Percentiles rank a stretch among this genome's conserved stretches.
phyloP scores from a whole-genome alignment of 2,329 filamentous ascomycete species.

The Thyridium curvatum region DNA sequence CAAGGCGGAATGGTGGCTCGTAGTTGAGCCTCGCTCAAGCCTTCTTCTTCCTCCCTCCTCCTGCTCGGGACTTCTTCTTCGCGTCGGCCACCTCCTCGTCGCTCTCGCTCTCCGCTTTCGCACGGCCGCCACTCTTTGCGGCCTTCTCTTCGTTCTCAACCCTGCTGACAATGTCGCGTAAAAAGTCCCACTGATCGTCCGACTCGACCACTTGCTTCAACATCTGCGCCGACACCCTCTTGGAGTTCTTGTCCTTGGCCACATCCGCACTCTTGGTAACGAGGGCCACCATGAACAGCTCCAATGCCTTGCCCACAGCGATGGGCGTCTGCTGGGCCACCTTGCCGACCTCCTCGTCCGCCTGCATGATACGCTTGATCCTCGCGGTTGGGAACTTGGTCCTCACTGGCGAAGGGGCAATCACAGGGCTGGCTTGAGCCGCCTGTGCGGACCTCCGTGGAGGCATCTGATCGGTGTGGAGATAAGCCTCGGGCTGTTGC shows the following conservation, averaged over 20 bases:
- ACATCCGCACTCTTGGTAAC: slow-evolving; percentile 84
- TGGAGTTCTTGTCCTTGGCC: slow-evolving; percentile 75
- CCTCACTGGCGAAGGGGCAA: slow-evolving; percentile 67
- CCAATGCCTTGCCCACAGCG: slow-evolving; percentile 89
- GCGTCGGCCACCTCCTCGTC: slow-evolving; percentile 42
- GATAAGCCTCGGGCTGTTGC: slow-evolving; percentile 10
- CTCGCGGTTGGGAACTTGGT: slow-evolving; percentile 96
- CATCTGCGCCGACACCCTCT: slow-evolving; percentile 84
- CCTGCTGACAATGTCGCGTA: slow-evolving; percentile 83
- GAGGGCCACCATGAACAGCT: slow-evolving; percentile 95
- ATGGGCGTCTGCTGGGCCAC: slow-evolving; percentile 96
- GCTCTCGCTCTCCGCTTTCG: slow-evolving; percentile 45
- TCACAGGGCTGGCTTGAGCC: slow-evolving; percentile 27
- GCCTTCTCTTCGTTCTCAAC: slow-evolving; percentile 56
- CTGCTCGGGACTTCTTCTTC: slow-evolving; percentile 39
- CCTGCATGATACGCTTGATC: slow-evolving; percentile 99
- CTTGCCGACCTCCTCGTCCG: slow-evolving; percentile 96
- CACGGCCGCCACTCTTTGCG: slow-evolving; percentile 25
- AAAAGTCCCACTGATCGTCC: slow-evolving; percentile 90
- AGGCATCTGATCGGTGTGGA: slow-evolving; percentile 25
- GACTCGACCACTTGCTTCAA: slow-evolving; percentile 84
- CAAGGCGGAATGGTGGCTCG: background rate
- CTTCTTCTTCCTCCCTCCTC: slow-evolving; percentile 18
- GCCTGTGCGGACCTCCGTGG: slow-evolving; percentile 29
- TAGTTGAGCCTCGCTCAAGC: slow-evolving; percentile 3